Base-by-base conservation (phyloP, 768 basidiomycete genomes). In the Hypsizygus marmoreus region DNA sequence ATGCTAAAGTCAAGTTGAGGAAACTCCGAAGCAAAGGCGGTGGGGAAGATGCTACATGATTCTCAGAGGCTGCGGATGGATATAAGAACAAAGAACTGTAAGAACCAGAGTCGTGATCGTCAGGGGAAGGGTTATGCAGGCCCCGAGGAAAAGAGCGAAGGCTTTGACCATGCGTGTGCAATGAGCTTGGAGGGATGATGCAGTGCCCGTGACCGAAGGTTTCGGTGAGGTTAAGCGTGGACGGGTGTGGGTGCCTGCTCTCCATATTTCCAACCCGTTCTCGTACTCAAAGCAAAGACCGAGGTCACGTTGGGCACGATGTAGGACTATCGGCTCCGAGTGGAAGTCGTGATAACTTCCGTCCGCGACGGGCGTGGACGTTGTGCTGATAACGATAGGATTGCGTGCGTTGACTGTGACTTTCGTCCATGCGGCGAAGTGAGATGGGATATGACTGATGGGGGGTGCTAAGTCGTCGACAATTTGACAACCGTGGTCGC, bases 401-500 rank as follows among this genome's bases (percentile, higher is more conserved):
- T 50, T 56, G 35, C 52, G 43, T 20, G 48, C 37, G 22, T 50
- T 48, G 9, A 53, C 38, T 12, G 19, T 26, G 24, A 52, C 44
- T 34, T 26, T 39, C 42, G 42, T 57, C 35, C 49, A 55, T 36
- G 46, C 48, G 29, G 28, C 51, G 22, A 43, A 47, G 40, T 42
- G 16, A 4, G 41, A 47, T 33, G 24, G 47, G 17, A 47, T 31
- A 17, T n/a, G 39, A 16, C 43, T 39, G 24, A 16, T 25, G 12
- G 32, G 19, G 44, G 32, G 24, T 16, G 28, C 16, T 24, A 16
- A 33, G 30, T 50, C 57, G 31, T 56, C 55, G 47, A 63, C 37
- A 19, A 63, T 52, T 45, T 71, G 66, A 59, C 79, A 81, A 19
- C 68, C 66, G 46, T 74, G 74, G 20, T 70, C 66, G 37, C 58